phyloP scores from a whole-genome alignment of 208 protist species.

The Giardia duodenalis region DNA sequence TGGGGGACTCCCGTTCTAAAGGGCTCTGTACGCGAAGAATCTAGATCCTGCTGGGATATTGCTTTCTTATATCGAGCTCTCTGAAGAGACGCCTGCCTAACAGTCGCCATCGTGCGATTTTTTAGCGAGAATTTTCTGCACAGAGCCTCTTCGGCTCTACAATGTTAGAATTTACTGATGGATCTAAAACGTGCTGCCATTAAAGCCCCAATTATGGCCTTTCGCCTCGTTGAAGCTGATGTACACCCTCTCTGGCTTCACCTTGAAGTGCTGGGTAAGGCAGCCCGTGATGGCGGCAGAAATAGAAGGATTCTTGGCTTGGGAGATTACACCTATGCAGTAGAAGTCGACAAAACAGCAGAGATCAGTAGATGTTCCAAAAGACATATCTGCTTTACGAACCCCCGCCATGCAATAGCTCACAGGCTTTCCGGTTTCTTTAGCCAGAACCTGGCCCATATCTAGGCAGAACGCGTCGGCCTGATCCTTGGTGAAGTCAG shows the following conservation, averaged over 20 bases:
- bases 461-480: not conserved
- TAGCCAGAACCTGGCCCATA: not conserved
- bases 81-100: not conserved
- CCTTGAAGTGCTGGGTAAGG: not conserved
- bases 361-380: not conserved
- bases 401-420: not conserved
- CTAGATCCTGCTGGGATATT: not conserved
- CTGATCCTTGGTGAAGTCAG: not conserved
- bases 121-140: too few relatives aligned
- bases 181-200: not conserved
- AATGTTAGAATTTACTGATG: too few relatives aligned
- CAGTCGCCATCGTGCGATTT: not conserved
- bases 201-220: not conserved
- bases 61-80: not conserved
- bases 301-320: not conserved
- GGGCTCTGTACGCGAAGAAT: slow-evolving; percentile 7
- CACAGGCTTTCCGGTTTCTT: not conserved
- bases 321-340: not conserved
- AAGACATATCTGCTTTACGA: not conserved
- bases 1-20: not conserved
- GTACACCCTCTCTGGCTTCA: not conserved
- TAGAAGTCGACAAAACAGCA: not conserved
- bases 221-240: not conserved
- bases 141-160: too few relatives aligned
- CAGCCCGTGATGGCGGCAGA: not conserved